phyloP scores from a whole-genome alignment of 306 rosid species.

The Pyrus communis region DNA sequence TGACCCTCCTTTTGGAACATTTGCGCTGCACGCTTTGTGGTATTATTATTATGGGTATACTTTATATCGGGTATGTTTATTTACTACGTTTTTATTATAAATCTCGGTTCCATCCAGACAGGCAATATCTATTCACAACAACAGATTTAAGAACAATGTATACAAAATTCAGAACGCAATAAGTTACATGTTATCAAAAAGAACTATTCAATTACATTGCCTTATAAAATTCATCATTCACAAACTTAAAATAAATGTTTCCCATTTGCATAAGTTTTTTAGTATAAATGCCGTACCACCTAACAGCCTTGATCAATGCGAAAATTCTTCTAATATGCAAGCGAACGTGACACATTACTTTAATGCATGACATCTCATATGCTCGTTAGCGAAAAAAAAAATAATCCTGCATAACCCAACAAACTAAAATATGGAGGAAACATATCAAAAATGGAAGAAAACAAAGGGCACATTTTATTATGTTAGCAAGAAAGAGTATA shows the following conservation, averaged over 20 bases:
- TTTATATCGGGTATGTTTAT: constrained; percentile 21
- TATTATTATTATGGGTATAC: constrained; percentile 2
- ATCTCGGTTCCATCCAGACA: constrained; percentile 29
- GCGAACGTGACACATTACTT: constrained; percentile 26
- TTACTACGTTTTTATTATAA: constrained; percentile 10
- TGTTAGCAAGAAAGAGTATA: constrained; percentile 11
- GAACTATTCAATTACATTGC: constrained; percentile 21
- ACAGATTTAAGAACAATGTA: constrained; percentile 13
- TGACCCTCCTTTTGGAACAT: constrained; percentile 1
- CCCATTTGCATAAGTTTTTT: constrained; percentile 6
- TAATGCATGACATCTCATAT: not conserved
- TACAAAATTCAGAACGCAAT: not conserved
- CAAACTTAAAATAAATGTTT: constrained; percentile 10
- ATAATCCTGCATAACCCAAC: constrained; percentile 1
- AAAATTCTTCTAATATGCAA: constrained; percentile 11
- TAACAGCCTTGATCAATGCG: constrained; percentile 16
- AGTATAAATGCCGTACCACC: constrained; percentile 17
- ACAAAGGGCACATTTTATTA: constrained; percentile 15
- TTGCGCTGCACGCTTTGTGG: constrained; percentile 17
- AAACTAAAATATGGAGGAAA: constrained; percentile 19
- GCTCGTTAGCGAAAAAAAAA: constrained; percentile 12
- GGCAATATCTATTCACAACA: constrained; percentile 12
- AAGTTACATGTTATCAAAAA: constrained; percentile 8
- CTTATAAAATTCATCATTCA: constrained; percentile 6
- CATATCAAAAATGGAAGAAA: constrained; percentile 4